Percentiles rank a stretch among this genome's conserved stretches.
These are phyloP conservation scores for Candida dubliniensis DNA, from an alignment of 1,139 yeast genomes.

Conservation along the genomic window DNA sequence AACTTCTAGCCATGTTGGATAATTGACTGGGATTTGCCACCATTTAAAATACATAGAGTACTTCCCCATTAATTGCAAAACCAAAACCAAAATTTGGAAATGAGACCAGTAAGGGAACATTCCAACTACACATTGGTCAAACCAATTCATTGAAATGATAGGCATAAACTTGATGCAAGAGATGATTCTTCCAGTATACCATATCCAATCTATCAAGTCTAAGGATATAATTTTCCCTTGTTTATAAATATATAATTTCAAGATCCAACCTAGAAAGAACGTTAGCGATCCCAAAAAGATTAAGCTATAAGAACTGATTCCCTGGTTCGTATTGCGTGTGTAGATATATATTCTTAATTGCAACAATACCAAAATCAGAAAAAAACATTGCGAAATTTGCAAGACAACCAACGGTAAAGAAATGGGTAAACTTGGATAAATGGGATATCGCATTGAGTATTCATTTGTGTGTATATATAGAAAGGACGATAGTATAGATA, in stretches of 20 bases:
- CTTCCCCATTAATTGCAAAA: slow-evolving; percentile 1
- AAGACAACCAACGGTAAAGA: slow-evolving; percentile 15
- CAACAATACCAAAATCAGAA: slow-evolving; percentile 3
- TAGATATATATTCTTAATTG: slow-evolving; percentile 16
- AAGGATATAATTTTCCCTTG: slow-evolving; percentile 16
- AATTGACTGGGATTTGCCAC: slow-evolving; percentile 29
- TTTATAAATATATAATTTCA: slow-evolving; percentile 8
- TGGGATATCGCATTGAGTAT: slow-evolving; percentile 11
- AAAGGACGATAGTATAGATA: slow-evolving; percentile 16
- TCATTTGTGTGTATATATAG: slow-evolving; percentile 18
- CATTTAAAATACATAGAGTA: slow-evolving; percentile 14
- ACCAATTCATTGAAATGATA: slow-evolving; percentile 31
- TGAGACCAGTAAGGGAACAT: slow-evolving; percentile 14
- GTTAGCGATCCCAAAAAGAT: slow-evolving; percentile 12
- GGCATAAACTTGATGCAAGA: slow-evolving; percentile 23
- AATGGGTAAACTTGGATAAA: slow-evolving; percentile 17
- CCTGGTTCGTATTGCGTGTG: slow-evolving; percentile 26
- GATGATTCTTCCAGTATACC: slow-evolving; percentile 24
- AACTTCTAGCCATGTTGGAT: slow-evolving; percentile 21
- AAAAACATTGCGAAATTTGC: slow-evolving; percentile 17
- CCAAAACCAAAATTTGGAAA: neutral
- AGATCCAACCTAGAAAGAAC: slow-evolving; percentile 9
- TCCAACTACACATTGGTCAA: slow-evolving; percentile 20
- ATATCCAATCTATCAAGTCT: slow-evolving; percentile 30
- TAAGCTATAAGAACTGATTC: slow-evolving; percentile 19